Base-by-base conservation (phyloP, 2,329 filamentous ascomycete genomes). In the Pyricularia sp. region DNA sequence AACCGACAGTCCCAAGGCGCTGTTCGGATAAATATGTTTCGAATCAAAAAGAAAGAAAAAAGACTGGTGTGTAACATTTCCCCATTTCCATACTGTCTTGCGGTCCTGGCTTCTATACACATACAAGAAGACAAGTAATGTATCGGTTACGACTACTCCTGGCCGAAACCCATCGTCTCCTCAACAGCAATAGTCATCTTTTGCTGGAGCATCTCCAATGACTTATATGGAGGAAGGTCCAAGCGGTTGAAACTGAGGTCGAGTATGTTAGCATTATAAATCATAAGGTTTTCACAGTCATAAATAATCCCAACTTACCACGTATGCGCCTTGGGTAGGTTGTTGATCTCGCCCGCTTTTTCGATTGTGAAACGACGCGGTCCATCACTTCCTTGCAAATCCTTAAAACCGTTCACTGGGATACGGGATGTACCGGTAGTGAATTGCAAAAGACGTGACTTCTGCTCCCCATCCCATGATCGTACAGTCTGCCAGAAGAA, bases 401-500 rank as follows among this genome's bases (percentile, higher is more conserved):
- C 94, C 79, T 99, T 99, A 84, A 99, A 99, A 8, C 94, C 94
- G 76, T 99, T 99, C 78, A 99, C 94, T 0, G 94, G 94, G 70
- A 99, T 99, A 79, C 94, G 89, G 62, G 92, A 96, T 16, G 94
- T 99, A 76, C 94, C 94, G 9, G 94, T 99, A 0, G 94, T 94
- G 75, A 99, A 99, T 76, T 99, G 94, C 71, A 99, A 78, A 68
- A 99, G 82, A 73, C 94, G 88, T 64, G 91, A 96, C 81, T 99
- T 99, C 77, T 99, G 94, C 77, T 99, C 94, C 31, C 94, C 92
- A 75, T 99, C 94, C 94, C 94, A 99, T 67, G 86, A 91, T 69
- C 93, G 88, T 69, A 99, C 94, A 67, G 90, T 93, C 81, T 96
- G 93, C 94, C 94, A 99, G 84, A 99, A 99, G 81, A 96, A 93